These are phyloP conservation scores for Monosporascus cannonballus DNA, from an alignment of 2,329 filamentous ascomycete species.

Conservation along the genomic window DNA sequence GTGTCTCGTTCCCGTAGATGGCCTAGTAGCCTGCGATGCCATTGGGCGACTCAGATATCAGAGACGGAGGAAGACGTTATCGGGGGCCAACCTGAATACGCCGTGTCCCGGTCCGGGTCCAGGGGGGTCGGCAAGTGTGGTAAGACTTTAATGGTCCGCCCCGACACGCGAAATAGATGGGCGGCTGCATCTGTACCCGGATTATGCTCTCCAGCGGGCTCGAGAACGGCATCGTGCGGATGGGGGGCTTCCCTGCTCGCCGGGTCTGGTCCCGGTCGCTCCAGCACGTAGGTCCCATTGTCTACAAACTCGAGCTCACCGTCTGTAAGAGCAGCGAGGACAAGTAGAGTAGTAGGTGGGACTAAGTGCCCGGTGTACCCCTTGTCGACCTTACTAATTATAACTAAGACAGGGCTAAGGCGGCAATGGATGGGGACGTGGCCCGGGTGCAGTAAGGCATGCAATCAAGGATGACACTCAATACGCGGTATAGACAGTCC, in stretches of 20 bases:
- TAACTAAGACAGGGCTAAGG: background rate
- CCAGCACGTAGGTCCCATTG: constrained; percentile 6
- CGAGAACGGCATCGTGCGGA: constrained; percentile 7
- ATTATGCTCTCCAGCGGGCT: constrained; percentile 5
- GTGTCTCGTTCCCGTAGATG: background rate
- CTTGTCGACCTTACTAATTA: background rate
- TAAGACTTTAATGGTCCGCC: background rate
- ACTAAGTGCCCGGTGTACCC: background rate
- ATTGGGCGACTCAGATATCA: background rate
- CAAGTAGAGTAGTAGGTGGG: background rate
- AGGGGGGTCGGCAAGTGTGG: background rate
- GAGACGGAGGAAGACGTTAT: background rate
- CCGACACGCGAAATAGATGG: background rate
- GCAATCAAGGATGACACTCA: background rate
- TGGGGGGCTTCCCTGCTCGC: constrained; percentile 5
- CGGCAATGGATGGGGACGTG: background rate
- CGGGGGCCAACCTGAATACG: background rate
- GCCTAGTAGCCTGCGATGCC: background rate
- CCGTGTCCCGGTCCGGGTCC: background rate
- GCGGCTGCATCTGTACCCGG: constrained; percentile 6
- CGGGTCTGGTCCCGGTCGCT: constrained; percentile 4
- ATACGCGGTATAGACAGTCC: background rate
- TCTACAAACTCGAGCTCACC: background rate
- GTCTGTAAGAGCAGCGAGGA: background rate
- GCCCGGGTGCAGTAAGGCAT: background rate